phyloP scores from a whole-genome alignment of 306 rosid genomes.

The Quercus gilva region DNA sequence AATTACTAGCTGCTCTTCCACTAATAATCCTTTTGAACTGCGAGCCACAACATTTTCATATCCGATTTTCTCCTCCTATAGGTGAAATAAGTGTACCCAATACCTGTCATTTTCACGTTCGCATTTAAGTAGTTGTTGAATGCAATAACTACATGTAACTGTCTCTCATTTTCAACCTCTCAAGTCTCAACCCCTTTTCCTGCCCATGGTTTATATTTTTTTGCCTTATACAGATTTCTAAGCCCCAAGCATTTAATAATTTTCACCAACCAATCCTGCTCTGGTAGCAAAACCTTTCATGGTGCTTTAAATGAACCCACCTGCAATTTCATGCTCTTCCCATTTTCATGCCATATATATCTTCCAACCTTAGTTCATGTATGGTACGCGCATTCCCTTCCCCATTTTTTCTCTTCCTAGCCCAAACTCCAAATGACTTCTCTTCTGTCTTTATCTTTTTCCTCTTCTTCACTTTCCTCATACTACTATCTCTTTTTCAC shows the following conservation, averaged over 20 bases:
- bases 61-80: not conserved
- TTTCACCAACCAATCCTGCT: conserved; percentile 20
- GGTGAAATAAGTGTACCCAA: not conserved
- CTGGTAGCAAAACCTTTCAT: not conserved
- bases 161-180: not conserved
- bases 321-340: conserved; percentile 66
- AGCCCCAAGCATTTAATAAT: not conserved
- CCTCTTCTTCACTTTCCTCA: conserved; percentile 32
- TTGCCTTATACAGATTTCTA: not conserved
- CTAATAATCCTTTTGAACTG: conserved; percentile 1
- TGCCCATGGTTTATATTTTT: not conserved
- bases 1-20: too few relatives aligned
- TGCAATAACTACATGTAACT: conserved; percentile 27
- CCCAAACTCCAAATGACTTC: conserved; percentile 34
- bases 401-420: not conserved
- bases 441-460: not conserved
- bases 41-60: conserved; percentile 19
- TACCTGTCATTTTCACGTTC: not conserved
- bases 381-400: not conserved
- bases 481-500: conserved; percentile 53
- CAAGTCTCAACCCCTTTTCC: conserved; percentile 3
- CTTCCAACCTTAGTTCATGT: conserved; percentile 4
- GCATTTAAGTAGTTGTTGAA: conserved; percentile 26
- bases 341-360: conserved; percentile 34
- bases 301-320: conserved; percentile 47